These are phyloP conservation scores for Fusarium sp. DNA, from an alignment of 2,329 filamentous ascomycete species.

Conservation along the genomic window DNA sequence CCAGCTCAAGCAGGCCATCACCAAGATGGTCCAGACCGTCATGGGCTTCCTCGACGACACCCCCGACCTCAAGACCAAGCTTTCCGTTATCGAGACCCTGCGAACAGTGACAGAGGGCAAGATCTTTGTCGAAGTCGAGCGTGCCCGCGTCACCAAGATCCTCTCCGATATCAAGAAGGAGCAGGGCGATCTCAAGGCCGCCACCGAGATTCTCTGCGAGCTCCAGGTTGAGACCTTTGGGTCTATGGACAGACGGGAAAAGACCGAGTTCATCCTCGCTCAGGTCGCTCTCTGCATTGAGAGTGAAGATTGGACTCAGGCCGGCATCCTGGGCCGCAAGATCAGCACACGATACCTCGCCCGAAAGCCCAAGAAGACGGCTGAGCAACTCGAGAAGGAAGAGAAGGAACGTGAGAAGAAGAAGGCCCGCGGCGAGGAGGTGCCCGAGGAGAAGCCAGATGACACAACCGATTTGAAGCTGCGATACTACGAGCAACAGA, in stretches of 20 bases:
- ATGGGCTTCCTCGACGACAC: slow-evolving; percentile 92
- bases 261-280: slow-evolving; percentile 98
- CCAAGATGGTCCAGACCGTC: slow-evolving; percentile 98
- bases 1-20: slow-evolving; percentile 98
- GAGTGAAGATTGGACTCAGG: slow-evolving; percentile 95
- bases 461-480: slow-evolving; percentile 98
- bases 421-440: slow-evolving; percentile 82
- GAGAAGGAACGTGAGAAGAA: slow-evolving; percentile 90
- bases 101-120: slow-evolving; percentile 98
- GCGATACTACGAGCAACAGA: slow-evolving; percentile 96
- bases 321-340: slow-evolving; percentile 92
- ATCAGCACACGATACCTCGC: slow-evolving; percentile 95
- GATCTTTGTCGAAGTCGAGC: slow-evolving; percentile 99
- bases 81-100: slow-evolving; percentile 93
- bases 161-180: slow-evolving; percentile 97
- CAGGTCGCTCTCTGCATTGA: slow-evolving; percentile 96
- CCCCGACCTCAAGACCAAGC: slow-evolving; percentile 86
- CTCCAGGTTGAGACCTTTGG: slow-evolving; percentile 99
- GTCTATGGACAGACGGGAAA: slow-evolving; percentile 96
- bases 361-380: slow-evolving; percentile 89
- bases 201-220: slow-evolving; percentile 94
- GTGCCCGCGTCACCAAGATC: slow-evolving; percentile 93
- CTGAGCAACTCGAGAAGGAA: slow-evolving; percentile 91
- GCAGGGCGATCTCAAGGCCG: slow-evolving; percentile 90
- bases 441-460: slow-evolving; percentile 81